Conservation (phyloP, 371 early-diverging fungal genomes). For the Mortierella sp. region DNA sequence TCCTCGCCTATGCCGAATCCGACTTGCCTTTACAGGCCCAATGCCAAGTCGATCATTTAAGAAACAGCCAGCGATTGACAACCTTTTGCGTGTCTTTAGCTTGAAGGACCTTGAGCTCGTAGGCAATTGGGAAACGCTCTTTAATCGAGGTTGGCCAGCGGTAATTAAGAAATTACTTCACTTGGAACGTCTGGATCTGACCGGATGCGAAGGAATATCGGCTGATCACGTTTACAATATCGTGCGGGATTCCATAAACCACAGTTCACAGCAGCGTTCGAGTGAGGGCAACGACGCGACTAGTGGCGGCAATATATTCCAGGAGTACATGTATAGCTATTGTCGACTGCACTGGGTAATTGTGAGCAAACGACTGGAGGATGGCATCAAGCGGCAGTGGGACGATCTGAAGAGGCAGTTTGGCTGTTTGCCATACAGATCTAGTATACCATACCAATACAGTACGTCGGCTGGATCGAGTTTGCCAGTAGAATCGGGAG, state of each 20-base stretch:
- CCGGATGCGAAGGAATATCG: slow-evolving; percentile 36
- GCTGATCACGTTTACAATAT: slow-evolving; percentile 37
- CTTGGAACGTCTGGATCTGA: slow-evolving; percentile 43
- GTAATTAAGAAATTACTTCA: slow-evolving; percentile 18
- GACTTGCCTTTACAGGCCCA: slow-evolving; percentile 46
- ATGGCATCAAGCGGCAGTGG: slow-evolving; percentile 26
- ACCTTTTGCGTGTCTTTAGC: slow-evolving; percentile 13
- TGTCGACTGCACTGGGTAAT: slow-evolving; percentile 47
- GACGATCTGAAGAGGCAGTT: neutral
- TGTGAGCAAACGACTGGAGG: slow-evolving; percentile 41
- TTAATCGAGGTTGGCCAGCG: slow-evolving; percentile 39
- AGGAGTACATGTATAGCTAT: slow-evolving; percentile 10
- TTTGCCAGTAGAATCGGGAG: neutral
- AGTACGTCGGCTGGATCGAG: neutral
- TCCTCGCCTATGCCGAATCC: slow-evolving; percentile 31
- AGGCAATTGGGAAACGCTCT: slow-evolving; percentile 50
- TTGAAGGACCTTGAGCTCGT: slow-evolving; percentile 42
- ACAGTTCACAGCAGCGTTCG: slow-evolving; percentile 18
- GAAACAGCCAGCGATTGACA: slow-evolving; percentile 41
- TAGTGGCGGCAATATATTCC: neutral
- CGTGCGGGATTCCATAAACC: slow-evolving; percentile 16
- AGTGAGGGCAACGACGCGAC: neutral
- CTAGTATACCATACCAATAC: neutral
- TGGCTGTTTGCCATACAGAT: neutral
- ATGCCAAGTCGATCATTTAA: slow-evolving; percentile 42